A percentile compares a stretch with the other conserved stretches of the same genome.
These are phyloP conservation scores for Ceratobasidium theobromae DNA, from an alignment of 1,284 basidiomycete genomes.

Conservation along the genomic window DNA sequence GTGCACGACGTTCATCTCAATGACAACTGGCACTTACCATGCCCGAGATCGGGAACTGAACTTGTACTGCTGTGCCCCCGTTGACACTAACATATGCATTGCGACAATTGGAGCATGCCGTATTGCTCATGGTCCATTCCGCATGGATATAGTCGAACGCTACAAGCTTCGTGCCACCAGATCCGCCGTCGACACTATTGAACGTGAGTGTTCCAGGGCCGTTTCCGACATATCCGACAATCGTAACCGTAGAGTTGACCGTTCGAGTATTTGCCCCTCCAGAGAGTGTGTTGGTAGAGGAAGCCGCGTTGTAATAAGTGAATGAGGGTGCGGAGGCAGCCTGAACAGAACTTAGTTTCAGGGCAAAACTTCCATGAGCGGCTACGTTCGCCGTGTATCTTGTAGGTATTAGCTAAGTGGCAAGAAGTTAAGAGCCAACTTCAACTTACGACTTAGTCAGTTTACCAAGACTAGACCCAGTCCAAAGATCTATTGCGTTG, in stretches of 20 bases:
- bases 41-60: conserved; percentile 53
- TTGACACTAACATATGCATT: conserved; percentile 52
- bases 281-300: conserved; percentile 45
- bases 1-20: conserved; percentile 5
- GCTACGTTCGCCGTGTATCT: conserved; percentile 47
- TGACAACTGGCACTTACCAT: conserved; percentile 44
- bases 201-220: conserved; percentile 50
- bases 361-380: conserved; percentile 48
- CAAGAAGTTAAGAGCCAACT: not conserved
- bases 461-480: conserved; percentile 46
- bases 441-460: conserved; percentile 47
- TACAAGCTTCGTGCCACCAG: conserved; percentile 50
- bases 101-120: conserved; percentile 52
- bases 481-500: conserved; percentile 48
- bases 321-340: conserved; percentile 43
- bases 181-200: conserved; percentile 49
- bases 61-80: conserved; percentile 48
- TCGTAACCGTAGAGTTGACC: conserved; percentile 47
- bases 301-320: conserved; percentile 47
- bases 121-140: conserved; percentile 49
- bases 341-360: conserved; percentile 46
- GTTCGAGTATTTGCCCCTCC: conserved; percentile 48
- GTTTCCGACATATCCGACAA: conserved; percentile 50
- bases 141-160: conserved; percentile 54
- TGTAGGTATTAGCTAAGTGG: not conserved